Base-by-base conservation (phyloP, 2,329 filamentous ascomycete genomes). In the Apiospora aurea region DNA sequence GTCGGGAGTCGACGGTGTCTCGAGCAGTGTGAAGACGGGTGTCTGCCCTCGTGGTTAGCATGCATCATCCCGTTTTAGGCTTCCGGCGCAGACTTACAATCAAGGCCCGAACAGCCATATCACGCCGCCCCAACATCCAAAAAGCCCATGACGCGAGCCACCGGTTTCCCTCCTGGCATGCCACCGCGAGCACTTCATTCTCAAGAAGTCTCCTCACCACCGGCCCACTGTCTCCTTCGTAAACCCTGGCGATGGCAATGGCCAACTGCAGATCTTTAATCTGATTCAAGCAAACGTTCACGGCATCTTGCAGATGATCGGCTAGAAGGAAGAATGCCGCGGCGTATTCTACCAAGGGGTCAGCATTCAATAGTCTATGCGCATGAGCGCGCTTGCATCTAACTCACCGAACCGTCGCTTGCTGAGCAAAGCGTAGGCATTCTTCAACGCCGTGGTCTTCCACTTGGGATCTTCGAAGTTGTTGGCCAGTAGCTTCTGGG, bases 91-190 rank as follows among this genome's bases (percentile, higher is more conserved):
- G 2, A 29, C 91, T 85, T 83, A 94, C 92, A 76, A 97, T 92
- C 4, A 99, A 85, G 8, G 93, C 91, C 70, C 94, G 90, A 8
- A 98, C 94, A 7, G 96, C 93, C 86, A 95, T 93, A 75, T 97
- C 93, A 73, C 92, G 90, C 74, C 93, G 89, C 49, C 91, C 91
- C 6, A 98, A 87, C 87, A 97, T 94, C 92, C 94, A 97, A 79
- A 97, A 97, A 2, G 94, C 94, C 96, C 96, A 99, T 0, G 93
- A 96, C 14, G 95, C 94, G 72, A 97, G 89, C 96, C 96, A 99
- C 72, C 96, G 89, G 79, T 99, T 96, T 2, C 94, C 94, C 74
- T 96, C 91, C 53, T 91, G 88, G 0, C 93, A 91, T 24, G 96
- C 96, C 74, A 93, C 83, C 0, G 91, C 89, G 0, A 98, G 85